Percentiles rank a stretch among this genome's conserved stretches.
Evolutionary conservation across 805 yeast species (phyloP).

Genomic region (Candida dajiaensis): DNA sequence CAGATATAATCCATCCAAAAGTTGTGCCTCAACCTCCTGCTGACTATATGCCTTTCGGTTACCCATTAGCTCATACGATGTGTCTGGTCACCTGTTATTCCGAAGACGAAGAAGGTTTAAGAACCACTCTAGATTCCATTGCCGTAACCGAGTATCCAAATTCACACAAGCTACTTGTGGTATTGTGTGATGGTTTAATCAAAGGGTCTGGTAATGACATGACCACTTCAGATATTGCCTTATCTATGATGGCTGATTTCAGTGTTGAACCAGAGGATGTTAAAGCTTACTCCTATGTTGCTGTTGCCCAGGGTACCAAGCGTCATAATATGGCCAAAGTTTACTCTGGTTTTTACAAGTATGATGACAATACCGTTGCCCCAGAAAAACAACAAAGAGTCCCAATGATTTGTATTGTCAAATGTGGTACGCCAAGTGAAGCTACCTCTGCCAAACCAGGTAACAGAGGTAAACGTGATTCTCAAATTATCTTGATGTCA

Average conservation of each 20-base stretch:
- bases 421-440: conserved; percentile 85
- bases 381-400: conserved; percentile 78
- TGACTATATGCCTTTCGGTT: conserved; percentile 80
- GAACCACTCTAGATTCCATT: conserved; percentile 86
- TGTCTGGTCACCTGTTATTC: conserved; percentile 90
- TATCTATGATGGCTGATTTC: conserved; percentile 82
- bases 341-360: conserved; percentile 89
- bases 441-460: conserved; percentile 73
- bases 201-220: conserved; percentile 90
- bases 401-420: conserved; percentile 73
- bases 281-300: conserved; percentile 80
- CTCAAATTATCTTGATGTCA: conserved; percentile 86
- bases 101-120: conserved; percentile 79
- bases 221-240: conserved; percentile 85
- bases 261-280: conserved; percentile 69
- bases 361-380: conserved; percentile 70
- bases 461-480: conserved; percentile 93
- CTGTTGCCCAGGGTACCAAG: conserved; percentile 90
- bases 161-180: conserved; percentile 80
- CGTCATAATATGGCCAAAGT: conserved; percentile 98
- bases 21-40: conserved; percentile 89
- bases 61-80: conserved; percentile 68
- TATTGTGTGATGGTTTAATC: conserved; percentile 90
- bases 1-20: conserved; percentile 63
- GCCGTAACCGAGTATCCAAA: conserved; percentile 96